Conservation (phyloP, 2,329 filamentous ascomycete genomes). For the Diaporthe helianthi region DNA sequence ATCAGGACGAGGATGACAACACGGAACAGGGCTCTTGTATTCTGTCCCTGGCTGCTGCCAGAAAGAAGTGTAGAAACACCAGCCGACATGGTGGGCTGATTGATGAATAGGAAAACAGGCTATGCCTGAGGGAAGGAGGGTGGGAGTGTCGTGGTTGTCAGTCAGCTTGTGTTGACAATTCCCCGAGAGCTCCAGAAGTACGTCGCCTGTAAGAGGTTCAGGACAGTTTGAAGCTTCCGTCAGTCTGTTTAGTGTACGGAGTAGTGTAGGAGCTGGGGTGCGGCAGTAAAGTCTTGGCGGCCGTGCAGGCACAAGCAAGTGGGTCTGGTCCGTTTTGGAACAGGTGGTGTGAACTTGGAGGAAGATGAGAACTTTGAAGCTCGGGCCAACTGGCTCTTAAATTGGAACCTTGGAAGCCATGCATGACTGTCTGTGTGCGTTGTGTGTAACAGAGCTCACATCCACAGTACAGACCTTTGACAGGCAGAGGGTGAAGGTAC, state of each 20-base stretch:
- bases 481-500: background rate
- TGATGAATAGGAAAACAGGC: conserved; percentile 33
- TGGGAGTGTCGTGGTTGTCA: conserved; percentile 23
- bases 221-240: conserved; percentile 39
- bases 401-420: background rate
- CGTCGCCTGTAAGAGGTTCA: conserved; percentile 31
- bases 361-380: background rate
- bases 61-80: conserved; percentile 64
- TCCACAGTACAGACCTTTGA: background rate
- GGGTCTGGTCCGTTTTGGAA: conserved; percentile 3
- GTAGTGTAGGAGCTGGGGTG: conserved; percentile 20
- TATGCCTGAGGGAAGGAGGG: conserved; percentile 33
- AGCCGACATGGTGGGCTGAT: conserved; percentile 53
- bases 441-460: background rate
- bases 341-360: background rate
- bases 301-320: background rate
- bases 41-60: conserved; percentile 80
- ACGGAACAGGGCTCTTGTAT: conserved; percentile 82
- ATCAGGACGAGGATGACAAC: conserved; percentile 91
- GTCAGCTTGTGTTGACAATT: conserved; percentile 14
- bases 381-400: conserved; percentile 4
- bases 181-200: conserved; percentile 28
- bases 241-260: conserved; percentile 31
- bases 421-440: background rate
- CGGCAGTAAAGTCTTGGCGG: conserved; percentile 33